Percentiles rank a stretch among this genome's conserved stretches.
Conservation (phyloP, 306 rosid species). For the Lupinus albus region DNA sequence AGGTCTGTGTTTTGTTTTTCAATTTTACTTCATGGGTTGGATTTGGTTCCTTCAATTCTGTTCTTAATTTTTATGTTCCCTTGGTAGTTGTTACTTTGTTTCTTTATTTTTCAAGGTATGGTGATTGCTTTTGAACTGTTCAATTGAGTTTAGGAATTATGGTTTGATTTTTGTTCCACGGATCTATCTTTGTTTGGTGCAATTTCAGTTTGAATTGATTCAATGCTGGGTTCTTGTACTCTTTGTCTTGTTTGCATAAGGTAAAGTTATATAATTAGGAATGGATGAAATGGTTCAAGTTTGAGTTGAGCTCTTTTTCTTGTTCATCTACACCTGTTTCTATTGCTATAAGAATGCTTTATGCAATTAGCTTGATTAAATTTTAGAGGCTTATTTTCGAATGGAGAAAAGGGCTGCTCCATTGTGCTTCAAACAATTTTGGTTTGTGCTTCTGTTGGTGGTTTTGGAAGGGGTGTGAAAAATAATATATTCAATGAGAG, state of each 20-base stretch:
- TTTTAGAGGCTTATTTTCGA: conserved; percentile 1
- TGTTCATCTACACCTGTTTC: conserved; percentile 1
- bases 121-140: not conserved
- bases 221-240: too few species aligned
- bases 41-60: conserved; percentile 12
- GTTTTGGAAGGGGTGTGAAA: conserved; percentile 4
- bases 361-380: not conserved
- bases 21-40: conserved; percentile 31
- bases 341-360: conserved; percentile 10
- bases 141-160: not conserved
- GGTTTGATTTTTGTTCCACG: conserved; percentile 20
- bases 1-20: conserved; percentile 49
- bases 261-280: not conserved
- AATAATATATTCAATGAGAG: too few species aligned
- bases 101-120: not conserved
- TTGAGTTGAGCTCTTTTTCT: not conserved
- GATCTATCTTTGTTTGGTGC: conserved; percentile 31
- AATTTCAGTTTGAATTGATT: not conserved
- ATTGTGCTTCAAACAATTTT: conserved; percentile 12
- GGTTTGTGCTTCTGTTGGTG: conserved; percentile 9
- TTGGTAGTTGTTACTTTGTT: not conserved
- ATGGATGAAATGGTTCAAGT: not conserved
- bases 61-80: not conserved
- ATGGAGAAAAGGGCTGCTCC: not conserved
- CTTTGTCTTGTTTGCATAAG: not conserved